Evolutionary conservation across 257 asterid species (phyloP).

Genomic region (Cordia subcordata): DNA sequence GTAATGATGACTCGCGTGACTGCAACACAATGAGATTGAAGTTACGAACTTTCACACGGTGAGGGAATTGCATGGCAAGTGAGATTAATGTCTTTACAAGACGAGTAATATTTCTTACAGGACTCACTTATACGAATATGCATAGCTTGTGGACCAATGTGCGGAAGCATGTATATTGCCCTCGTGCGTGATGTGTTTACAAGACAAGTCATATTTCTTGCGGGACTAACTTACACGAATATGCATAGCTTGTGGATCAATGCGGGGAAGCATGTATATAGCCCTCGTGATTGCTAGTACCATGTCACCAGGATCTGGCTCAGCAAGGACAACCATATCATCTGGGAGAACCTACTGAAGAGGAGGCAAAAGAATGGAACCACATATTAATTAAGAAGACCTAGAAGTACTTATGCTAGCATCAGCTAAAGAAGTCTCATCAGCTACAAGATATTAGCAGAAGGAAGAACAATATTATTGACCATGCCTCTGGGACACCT

Average conservation of each 20-base stretch:
- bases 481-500: slow-evolving; percentile 98
- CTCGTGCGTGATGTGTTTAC: slow-evolving; percentile 28
- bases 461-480: slow-evolving; percentile 18
- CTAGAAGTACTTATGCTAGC: background rate
- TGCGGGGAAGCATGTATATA: slow-evolving; percentile 71
- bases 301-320: slow-evolving; percentile 93
- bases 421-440: slow-evolving; percentile 9
- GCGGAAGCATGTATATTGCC: slow-evolving; percentile 83
- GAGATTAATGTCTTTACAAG: too few relatives aligned
- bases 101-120: too few relatives aligned
- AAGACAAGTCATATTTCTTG: too few relatives aligned
- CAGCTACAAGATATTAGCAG: slow-evolving; percentile 14
- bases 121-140: slow-evolving; percentile 66
- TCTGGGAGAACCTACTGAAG: slow-evolving; percentile 79
- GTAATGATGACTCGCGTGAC: too few relatives aligned
- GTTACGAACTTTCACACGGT: too few relatives aligned
- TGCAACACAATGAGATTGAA: too few relatives aligned
- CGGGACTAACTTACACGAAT: slow-evolving; percentile 49
- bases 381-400: slow-evolving; percentile 10
- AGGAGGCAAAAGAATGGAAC: slow-evolving; percentile 10
- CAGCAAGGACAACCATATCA: slow-evolving; percentile 90
- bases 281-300: slow-evolving; percentile 77
- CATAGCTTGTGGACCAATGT: slow-evolving; percentile 83
- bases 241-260: slow-evolving; percentile 91
- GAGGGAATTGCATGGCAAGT: too few relatives aligned